Percentiles rank a stretch among this genome's conserved stretches.
These are phyloP conservation scores for Globisporangium polare DNA, from an alignment of 352 stramenopile species.

Conservation along the genomic window DNA sequence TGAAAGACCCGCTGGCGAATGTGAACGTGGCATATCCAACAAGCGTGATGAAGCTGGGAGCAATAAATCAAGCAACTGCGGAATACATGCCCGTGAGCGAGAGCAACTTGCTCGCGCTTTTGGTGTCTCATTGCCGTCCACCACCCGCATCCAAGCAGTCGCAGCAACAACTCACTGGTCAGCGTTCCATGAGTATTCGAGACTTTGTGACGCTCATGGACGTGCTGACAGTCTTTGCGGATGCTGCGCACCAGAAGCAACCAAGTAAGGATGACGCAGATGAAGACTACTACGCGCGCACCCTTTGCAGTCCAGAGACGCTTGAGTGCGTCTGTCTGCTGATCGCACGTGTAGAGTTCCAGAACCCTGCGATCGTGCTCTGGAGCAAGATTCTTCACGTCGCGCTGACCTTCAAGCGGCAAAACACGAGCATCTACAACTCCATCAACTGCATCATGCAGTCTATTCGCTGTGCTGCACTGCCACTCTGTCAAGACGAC, in stretches of 20 bases:
- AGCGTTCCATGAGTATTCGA: slow-evolving; percentile 17
- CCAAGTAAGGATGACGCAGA: slow-evolving; percentile 10
- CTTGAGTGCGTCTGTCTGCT: slow-evolving; percentile 46
- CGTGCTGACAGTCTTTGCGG: slow-evolving; percentile 33
- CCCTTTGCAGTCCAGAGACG: slow-evolving; percentile 31
- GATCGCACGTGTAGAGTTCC: slow-evolving; percentile 26
- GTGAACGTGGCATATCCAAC: slow-evolving; percentile 53
- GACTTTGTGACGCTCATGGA: slow-evolving; percentile 42
- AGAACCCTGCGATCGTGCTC: slow-evolving; percentile 31
- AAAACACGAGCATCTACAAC: slow-evolving; percentile 39
- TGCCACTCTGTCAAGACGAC: slow-evolving; percentile 33
- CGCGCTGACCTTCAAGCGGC: slow-evolving; percentile 26
- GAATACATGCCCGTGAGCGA: slow-evolving; percentile 28
- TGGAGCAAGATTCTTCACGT: slow-evolving; percentile 37
- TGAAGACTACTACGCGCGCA: slow-evolving; percentile 26
- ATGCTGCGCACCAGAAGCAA: not conserved
- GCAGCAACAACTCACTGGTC: slow-evolving; percentile 8
- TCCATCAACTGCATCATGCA: slow-evolving; percentile 50
- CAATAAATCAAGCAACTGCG: slow-evolving; percentile 13
- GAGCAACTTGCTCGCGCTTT: slow-evolving; percentile 28
- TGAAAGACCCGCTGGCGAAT: slow-evolving; percentile 16
- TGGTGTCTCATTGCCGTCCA: slow-evolving; percentile 58
- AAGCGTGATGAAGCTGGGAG: slow-evolving; percentile 28
- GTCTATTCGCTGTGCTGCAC: slow-evolving; percentile 39
- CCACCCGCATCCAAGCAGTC: slow-evolving; percentile 3